Evolutionary conservation across 345 rosid genomes (phyloP), one percentile per base, ranked within the genome.

Genomic region (Lepidium africanum): DNA sequence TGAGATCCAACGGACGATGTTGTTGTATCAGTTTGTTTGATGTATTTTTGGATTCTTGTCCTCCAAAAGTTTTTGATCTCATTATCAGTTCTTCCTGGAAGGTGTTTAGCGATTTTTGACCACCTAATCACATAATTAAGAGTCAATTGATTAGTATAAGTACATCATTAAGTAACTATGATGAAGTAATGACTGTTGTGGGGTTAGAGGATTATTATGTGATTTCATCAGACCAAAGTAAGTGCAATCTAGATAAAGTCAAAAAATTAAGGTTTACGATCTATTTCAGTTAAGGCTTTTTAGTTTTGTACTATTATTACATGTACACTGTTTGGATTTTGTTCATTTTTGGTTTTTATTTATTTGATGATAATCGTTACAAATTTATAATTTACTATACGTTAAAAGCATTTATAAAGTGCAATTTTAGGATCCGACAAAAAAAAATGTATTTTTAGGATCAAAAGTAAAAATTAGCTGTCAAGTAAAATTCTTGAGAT

Each of bases 61-160:
- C 99, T 91, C 98, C 99, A 95, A 57, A 79, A 95, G 15, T 95
- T 95, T 74, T 95, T 95, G 67, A 95, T 95, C 51, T 95, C 99
- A 48, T 95, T 95, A 67, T 95, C 99, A 0, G 99, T 95, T 79
- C 99, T 89, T 62, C 99, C 99, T 7, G 97, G 98, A 9, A 95
- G 80, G 66, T 89, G 96, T 81, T 95, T 95, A 0, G 98, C 99
- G 9, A 95, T 95, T 77, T 95, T 89, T 0, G 96, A 89, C 96
- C 96, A 89, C 83, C 96, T 89, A 17, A 35, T 35, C 27, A 70
- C 16, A 56, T 13, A 19, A 16, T 37, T 46, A 54, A 60, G 49
- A 60, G 15, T 10, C 11, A 51, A 11, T 3, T 57, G 27, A 70
- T 52, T 52, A 43, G 48, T 66, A 23, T 25, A 25, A 25, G 27